Evolutionary conservation across 331 rosid genomes (phyloP).

Genomic region (Arachis monticola): DNA sequence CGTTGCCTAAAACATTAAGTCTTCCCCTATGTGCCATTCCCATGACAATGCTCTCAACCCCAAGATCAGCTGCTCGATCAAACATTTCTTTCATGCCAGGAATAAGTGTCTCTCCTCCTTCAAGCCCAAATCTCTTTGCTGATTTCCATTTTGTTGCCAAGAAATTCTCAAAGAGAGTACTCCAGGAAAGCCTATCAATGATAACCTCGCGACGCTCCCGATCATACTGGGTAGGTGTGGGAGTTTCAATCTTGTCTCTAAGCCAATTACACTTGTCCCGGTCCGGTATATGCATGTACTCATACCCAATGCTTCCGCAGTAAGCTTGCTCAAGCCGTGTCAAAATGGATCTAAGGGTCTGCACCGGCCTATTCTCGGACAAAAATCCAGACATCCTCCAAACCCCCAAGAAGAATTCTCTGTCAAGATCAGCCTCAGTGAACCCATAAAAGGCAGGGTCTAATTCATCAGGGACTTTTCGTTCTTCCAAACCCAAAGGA

Average conservation of each 20-base stretch:
- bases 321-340: slow-evolving; percentile 93
- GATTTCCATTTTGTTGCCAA: slow-evolving; percentile 94
- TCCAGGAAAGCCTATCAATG: slow-evolving; percentile 92
- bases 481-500: slow-evolving; percentile 73
- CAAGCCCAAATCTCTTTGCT: slow-evolving; percentile 95
- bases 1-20: slow-evolving; percentile 90
- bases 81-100: slow-evolving; percentile 98
- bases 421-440: slow-evolving; percentile 86
- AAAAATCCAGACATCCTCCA: slow-evolving; percentile 92
- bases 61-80: slow-evolving; percentile 83
- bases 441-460: slow-evolving; percentile 85
- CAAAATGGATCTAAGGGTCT: slow-evolving; percentile 84
- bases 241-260: slow-evolving; percentile 89
- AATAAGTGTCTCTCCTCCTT: slow-evolving; percentile 89
- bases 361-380: slow-evolving; percentile 86
- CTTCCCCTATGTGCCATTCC: slow-evolving; percentile 97
- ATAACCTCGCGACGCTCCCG: slow-evolving; percentile 79
- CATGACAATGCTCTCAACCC: slow-evolving; percentile 92
- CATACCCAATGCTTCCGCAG: slow-evolving; percentile 87
- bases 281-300: slow-evolving; percentile 93
- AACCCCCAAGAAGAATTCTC: slow-evolving; percentile 90
- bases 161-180: slow-evolving; percentile 94
- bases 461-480: slow-evolving; percentile 68
- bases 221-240: slow-evolving; percentile 60
- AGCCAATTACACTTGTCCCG: slow-evolving; percentile 88